Evolutionary conservation across 495 filamentous ascomycete species (phyloP).

Genomic region (Ramalina intermedia): DNA sequence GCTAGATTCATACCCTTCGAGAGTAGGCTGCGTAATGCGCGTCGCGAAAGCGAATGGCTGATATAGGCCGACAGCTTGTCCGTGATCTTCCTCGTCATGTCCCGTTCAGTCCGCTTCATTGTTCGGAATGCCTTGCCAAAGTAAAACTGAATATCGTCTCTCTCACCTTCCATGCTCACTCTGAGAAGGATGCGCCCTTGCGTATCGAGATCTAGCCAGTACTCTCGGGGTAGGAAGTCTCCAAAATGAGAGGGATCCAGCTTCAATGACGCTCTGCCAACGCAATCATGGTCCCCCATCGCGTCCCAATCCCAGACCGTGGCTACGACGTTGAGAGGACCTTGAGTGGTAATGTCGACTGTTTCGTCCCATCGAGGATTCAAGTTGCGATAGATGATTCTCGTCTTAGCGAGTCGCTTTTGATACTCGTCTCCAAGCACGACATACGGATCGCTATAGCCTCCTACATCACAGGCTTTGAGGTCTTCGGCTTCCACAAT

Average conservation of each 20-base stretch:
- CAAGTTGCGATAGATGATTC: constrained; percentile 78
- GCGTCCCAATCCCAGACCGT: constrained; percentile 99
- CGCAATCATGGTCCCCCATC: constrained; percentile 93
- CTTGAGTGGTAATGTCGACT: constrained; percentile 85
- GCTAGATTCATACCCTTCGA: constrained; percentile 49
- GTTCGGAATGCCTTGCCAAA: constrained; percentile 95
- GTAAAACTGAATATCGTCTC: constrained; percentile 97
- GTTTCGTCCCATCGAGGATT: constrained; percentile 98
- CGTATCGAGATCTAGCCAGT: constrained; percentile 95
- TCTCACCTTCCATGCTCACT: constrained; percentile 96
- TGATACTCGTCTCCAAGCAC: constrained; percentile 96
- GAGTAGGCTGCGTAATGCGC: constrained; percentile 60
- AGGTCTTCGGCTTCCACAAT: constrained; percentile 97
- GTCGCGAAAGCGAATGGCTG: constrained; percentile 70
- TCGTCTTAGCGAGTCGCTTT: constrained; percentile 90
- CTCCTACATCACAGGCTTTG: constrained; percentile 91
- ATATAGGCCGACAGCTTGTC: constrained; percentile 98
- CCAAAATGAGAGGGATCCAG: constrained; percentile 89
- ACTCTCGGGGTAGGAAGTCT: constrained; percentile 87
- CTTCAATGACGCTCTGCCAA: constrained; percentile 87
- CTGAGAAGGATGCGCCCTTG: constrained; percentile 80
- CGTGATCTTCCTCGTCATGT: constrained; percentile 96
- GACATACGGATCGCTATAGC: constrained; percentile 91
- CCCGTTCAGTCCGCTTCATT: constrained; percentile 84
- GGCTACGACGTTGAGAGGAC: constrained; percentile 83